Evolutionary conservation across 2,329 filamentous ascomycete genomes (phyloP), one percentile per base, ranked within the genome.

Genomic region (Cytospora leucostoma): DNA sequence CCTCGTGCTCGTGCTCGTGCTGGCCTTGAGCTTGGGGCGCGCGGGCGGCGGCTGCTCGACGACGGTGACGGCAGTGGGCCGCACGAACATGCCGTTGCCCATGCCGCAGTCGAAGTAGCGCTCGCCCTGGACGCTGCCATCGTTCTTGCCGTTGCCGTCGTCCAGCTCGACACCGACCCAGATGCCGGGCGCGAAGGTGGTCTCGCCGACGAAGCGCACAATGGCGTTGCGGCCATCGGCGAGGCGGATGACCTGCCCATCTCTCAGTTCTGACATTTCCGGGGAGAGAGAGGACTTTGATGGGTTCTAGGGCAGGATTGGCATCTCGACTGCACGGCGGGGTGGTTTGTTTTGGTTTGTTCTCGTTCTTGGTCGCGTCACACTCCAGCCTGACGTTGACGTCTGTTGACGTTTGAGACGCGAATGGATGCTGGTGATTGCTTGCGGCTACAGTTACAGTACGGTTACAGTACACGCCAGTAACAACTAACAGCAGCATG

Each of bases 131-230:
- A 98, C 92, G 61, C 90, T 89, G 68, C 94, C 94, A 82, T 98
- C 92, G 71, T 98, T 98, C 80, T 98, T 98, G 37, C 95, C 94
- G 21, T 84, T 86, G 59, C 88, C 81, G 54, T 92, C 89, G 59
- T 92, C 87, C 62, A 98, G 85, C 79, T 97, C 93, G 65, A 98
- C 85, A 67, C 94, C 94, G 64, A 97, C 82, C 92, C 93, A 98
- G 66, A 91, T 87, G 67, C 93, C 94, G 7, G 83, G 80, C 63
- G 92, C 88, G 77, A 98, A 97, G 70, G 85, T 80, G 44, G 94
- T 92, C 61, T 84, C 80, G 71, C 95, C 95, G 65, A 92, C 81
- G 76, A 91, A 99, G 70, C 91, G 91, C 68, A 99, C 85, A 65
- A 85, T 84, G 69, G 86, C 95, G 70, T 84, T 84, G 70, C 90